These are phyloP conservation scores for Thinopyrum obtusiflorum DNA, from an alignment of 202 grass and related monocot species.

Conservation along the genomic window DNA sequence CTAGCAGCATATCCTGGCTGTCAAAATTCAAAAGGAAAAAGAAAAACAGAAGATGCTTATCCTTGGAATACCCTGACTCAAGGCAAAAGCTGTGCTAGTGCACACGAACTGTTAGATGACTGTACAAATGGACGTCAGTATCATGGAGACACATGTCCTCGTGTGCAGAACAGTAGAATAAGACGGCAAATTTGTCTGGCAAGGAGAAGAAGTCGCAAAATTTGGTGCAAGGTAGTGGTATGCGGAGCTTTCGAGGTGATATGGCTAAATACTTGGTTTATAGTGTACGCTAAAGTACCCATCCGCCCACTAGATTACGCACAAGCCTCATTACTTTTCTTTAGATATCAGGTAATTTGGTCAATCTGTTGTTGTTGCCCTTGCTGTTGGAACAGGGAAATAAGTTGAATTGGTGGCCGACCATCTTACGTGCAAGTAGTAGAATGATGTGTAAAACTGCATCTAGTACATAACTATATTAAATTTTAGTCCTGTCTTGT, in stretches of 20 bases:
- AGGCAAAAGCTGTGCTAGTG: not conserved
- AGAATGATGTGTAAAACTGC: not conserved
- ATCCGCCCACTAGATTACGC: not conserved
- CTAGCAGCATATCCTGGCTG: too few relatives aligned
- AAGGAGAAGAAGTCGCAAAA: not conserved
- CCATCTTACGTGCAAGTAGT: not conserved
- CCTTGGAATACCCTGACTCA: not conserved
- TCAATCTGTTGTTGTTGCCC: not conserved
- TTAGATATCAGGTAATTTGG: not conserved
- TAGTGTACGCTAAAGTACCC: not conserved
- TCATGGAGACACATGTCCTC: not conserved
- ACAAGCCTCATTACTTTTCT: not conserved
- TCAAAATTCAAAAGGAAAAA: too few relatives aligned
- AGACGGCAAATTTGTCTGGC: not conserved
- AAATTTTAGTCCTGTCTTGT: too few relatives aligned
- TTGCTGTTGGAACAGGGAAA: not conserved
- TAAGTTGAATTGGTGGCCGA: not conserved
- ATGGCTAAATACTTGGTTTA: constrained; percentile 11
- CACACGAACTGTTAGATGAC: not conserved
- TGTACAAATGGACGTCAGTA: not conserved
- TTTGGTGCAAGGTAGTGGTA: not conserved
- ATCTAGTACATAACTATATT: not conserved
- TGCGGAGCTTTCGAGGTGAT: constrained; percentile 17
- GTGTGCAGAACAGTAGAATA: not conserved
- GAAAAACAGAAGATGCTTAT: too few relatives aligned